A percentile compares a stretch with the other conserved stretches of the same genome.
Evolutionary conservation across 257 asterid species (phyloP).

Genomic region (Capsicum chinense): DNA sequence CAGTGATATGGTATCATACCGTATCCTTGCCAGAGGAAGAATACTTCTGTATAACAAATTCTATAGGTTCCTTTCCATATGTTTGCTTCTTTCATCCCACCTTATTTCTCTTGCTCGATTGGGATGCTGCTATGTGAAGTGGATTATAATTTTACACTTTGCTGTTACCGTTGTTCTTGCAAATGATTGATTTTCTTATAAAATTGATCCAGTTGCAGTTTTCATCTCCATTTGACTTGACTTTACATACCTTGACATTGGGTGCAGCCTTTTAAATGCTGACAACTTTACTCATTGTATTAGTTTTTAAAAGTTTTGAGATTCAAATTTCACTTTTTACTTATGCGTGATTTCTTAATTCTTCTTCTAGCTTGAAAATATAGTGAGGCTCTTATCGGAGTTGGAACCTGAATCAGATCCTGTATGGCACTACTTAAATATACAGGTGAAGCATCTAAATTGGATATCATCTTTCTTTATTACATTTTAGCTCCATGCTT

Average conservation of each 20-base stretch:
- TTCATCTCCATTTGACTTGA: constrained; percentile 14
- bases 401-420: constrained; percentile 99
- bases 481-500: neutral
- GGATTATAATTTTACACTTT: neutral
- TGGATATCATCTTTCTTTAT: neutral
- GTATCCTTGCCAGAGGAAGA: too few relatives aligned
- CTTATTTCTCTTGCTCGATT: too few relatives aligned
- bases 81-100: too few relatives aligned
- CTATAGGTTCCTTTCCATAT: too few relatives aligned
- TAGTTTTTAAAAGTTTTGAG: neutral
- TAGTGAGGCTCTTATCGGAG: constrained; percentile 89
- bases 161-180: neutral
- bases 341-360: constrained; percentile 37
- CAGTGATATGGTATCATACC: too few relatives aligned
- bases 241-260: neutral
- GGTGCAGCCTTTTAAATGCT: constrained; percentile 1
- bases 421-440: constrained; percentile 84
- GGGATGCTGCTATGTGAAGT: too few relatives aligned
- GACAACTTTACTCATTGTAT: neutral
- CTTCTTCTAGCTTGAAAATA: constrained; percentile 90
- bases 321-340: neutral
- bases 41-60: too few relatives aligned
- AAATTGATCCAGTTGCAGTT: neutral
- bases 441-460: constrained; percentile 63
- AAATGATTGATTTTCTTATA: neutral